Percentiles rank a stretch among this genome's conserved stretches.
Evolutionary conservation across 1,284 basidiomycete genomes (phyloP).

Genomic region (Earliella scabrosa): DNA sequence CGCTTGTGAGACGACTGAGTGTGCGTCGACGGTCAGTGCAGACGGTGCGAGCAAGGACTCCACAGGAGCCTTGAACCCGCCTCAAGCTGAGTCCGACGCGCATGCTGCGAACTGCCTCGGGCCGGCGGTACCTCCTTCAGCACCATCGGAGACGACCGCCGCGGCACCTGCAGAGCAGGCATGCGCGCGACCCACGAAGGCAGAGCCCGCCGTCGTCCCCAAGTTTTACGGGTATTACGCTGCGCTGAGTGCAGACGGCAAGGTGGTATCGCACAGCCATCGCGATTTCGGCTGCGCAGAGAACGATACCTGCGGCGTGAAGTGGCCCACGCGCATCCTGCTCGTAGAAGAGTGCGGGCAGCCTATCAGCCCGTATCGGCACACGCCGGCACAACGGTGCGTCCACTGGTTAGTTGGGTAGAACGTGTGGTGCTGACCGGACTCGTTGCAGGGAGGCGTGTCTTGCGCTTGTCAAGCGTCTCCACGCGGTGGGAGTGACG

Average conservation of each 20-base stretch:
- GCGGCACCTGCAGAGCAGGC: no score
- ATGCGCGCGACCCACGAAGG: not conserved
- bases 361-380: slow-evolving; percentile 33
- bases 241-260: slow-evolving; percentile 28
- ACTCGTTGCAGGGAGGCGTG: not conserved
- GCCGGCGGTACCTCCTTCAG: not conserved
- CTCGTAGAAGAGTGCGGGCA: slow-evolving; percentile 56
- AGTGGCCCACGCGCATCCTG: slow-evolving; percentile 47
- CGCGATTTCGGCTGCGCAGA: not conserved
- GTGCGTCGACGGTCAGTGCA: no score
- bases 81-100: slow-evolving; percentile 2
- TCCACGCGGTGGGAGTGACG: slow-evolving; percentile 42
- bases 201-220: slow-evolving; percentile 44
- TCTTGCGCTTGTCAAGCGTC: slow-evolving; percentile 2
- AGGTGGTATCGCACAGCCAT: not conserved
- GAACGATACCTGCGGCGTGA: slow-evolving; percentile 3
- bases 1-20: not conserved
- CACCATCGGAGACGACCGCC: no score
- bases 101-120: not conserved
- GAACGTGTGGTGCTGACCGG: not conserved
- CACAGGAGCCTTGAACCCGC: no score
- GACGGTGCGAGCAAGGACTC: no score
- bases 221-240: slow-evolving; percentile 58
- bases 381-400: slow-evolving; percentile 41
- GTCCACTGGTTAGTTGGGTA: no score